phyloP scores from a whole-genome alignment of 371 early-diverging fungal species.

The Syncephalis fuscata region DNA sequence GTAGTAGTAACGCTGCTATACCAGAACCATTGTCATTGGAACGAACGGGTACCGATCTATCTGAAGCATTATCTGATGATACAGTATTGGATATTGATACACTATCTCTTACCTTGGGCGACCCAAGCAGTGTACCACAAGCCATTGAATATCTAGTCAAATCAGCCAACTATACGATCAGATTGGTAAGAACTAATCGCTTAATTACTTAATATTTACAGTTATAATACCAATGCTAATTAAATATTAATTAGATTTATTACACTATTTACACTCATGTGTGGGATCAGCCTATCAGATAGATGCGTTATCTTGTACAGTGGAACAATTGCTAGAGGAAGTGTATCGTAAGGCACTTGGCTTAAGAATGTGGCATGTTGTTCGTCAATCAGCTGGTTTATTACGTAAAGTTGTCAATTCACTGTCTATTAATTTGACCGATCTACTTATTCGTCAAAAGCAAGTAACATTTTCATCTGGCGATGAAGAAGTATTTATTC shows the following conservation, averaged over 20 bases:
- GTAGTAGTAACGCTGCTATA: constrained; percentile 8
- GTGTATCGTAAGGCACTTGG: constrained; percentile 61
- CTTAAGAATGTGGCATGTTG: constrained; percentile 60
- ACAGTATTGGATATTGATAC: constrained; percentile 14
- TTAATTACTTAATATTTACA: too few species aligned
- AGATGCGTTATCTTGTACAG: constrained; percentile 27
- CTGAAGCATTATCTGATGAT: constrained; percentile 1
- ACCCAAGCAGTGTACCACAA: constrained; percentile 34
- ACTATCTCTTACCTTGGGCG: constrained; percentile 47
- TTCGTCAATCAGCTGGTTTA: constrained; percentile 69
- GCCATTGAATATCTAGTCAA: constrained; percentile 40
- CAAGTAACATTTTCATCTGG: constrained; percentile 67
- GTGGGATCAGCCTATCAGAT: constrained; percentile 34
- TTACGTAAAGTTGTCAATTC: constrained; percentile 54
- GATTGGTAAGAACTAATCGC: constrained; percentile 22
- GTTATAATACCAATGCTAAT: too few species aligned
- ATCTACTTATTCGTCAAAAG: constrained; percentile 64
- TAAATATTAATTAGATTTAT: constrained; percentile 39
- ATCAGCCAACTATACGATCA: constrained; percentile 73
- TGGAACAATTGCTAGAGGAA: constrained; percentile 54
- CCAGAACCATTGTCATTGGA: constrained; percentile 7
- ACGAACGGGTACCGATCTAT: background rate
- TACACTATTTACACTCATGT: constrained; percentile 68
- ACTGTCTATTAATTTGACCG: constrained; percentile 66
- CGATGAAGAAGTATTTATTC: constrained; percentile 38